A percentile compares a stretch with the other conserved stretches of the same genome.
Conservation (phyloP, 1,139 yeast genomes). For the Arxiozyma slooffiae region DNA sequence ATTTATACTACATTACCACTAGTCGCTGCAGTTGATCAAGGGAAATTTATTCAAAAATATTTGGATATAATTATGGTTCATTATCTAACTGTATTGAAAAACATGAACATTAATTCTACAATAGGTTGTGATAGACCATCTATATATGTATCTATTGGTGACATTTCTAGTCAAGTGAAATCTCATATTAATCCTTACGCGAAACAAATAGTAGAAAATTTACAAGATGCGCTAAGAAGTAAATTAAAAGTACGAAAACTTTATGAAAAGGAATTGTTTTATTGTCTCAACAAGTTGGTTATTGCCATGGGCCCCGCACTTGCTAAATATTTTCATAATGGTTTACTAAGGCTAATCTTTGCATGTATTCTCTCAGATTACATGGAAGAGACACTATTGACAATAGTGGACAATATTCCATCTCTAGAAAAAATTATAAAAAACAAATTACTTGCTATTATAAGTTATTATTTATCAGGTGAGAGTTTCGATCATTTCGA, state of each 20-base stretch:
- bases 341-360: slow-evolving; percentile 68
- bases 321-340: slow-evolving; percentile 77
- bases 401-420: slow-evolving; percentile 65
- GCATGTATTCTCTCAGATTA: slow-evolving; percentile 75
- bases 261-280: slow-evolving; percentile 79
- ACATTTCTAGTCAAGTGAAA: slow-evolving; percentile 73
- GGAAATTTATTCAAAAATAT: slow-evolving; percentile 68
- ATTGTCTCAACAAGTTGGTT: slow-evolving; percentile 79
- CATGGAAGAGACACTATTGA: slow-evolving; percentile 64
- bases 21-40: slow-evolving; percentile 69
- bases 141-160: slow-evolving; percentile 76
- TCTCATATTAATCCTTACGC: slow-evolving; percentile 81
- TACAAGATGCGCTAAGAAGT: slow-evolving; percentile 70
- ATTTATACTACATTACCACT: slow-evolving; percentile 74
- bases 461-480: slow-evolving; percentile 75
- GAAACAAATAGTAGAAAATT: slow-evolving; percentile 74
- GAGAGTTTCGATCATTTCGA: slow-evolving; percentile 78
- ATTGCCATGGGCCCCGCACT: slow-evolving; percentile 91
- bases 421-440: slow-evolving; percentile 67
- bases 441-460: slow-evolving; percentile 59
- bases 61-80: slow-evolving; percentile 72
- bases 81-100: slow-evolving; percentile 68
- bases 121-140: slow-evolving; percentile 52
- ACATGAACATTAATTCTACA: slow-evolving; percentile 37
- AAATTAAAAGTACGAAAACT: slow-evolving; percentile 61